Evolutionary conservation across 2,329 filamentous ascomycete species (phyloP), one percentile per base, ranked within the genome.

Genomic region (Penicillium frequentans): DNA sequence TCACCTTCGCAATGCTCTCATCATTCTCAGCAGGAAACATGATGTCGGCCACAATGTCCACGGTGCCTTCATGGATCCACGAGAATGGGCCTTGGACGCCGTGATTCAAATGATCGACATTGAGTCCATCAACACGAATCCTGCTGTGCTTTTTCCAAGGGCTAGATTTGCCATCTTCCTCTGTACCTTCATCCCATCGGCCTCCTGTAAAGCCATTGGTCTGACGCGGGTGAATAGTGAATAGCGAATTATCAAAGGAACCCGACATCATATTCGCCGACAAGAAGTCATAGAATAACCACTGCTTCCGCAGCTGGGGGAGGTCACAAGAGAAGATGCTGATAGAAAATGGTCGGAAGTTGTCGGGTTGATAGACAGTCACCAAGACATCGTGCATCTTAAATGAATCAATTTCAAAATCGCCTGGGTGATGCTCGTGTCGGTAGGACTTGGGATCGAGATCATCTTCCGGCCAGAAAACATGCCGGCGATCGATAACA

Each of bases 341-440:
- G 64, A 96, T 87, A 0, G 92, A 89, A 73, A 96, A 99, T 0
- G 95, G 95, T n/a, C 95, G 86, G 79, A 99, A 98, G 49, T 87
- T 87, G 54, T 86, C 84, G 0, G 95, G 93, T 70, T 99, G 93
- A 71, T 97, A 91, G 48, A 99, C 82, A 0, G 93, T 97, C 29
- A 99, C 85, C 4, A 98, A 80, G 0, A 99, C 79, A 74, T 99
- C 95, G 70, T 96, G 91, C 79, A 99, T 86, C 73, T 93, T 97
- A 82, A 99, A 99, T 14, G 88, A 90, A 68, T 98, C 93, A 54
- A 99, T 91, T 75, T 99, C 95, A 65, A 99, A 99, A 71, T 99
- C 95, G 42, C 95, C 95, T 0, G 92, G 90, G 45, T 89, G 83
- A 71, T 97, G 93, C 69, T 91, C 86, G 70, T 96, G 91, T 33